Conservation (phyloP, 345 rosid species). For the Noccaea bulbosa region DNA sequence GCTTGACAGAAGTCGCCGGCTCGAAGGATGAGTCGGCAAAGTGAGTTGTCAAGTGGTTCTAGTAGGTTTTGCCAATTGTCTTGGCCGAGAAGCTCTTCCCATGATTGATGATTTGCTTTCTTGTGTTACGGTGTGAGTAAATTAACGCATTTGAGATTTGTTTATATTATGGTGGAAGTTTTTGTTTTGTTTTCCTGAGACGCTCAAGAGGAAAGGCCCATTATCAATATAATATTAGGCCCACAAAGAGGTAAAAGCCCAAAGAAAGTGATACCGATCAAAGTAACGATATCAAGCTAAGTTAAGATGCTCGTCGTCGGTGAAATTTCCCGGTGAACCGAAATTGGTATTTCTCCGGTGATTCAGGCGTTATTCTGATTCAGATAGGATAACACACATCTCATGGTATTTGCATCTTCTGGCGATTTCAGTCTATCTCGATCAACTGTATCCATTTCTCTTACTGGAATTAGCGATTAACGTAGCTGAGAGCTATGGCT, state of each 20-base stretch:
- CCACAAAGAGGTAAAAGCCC: slow-evolving; percentile 23
- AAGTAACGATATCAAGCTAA: slow-evolving; percentile 11
- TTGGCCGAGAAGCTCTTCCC: slow-evolving; percentile 68
- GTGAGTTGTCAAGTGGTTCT: slow-evolving; percentile 67
- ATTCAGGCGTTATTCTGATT: not conserved
- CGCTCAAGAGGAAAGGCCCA: slow-evolving; percentile 7
- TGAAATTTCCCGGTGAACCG: slow-evolving; percentile 31
- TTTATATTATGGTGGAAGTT: slow-evolving; percentile 12
- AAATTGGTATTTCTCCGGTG: slow-evolving; percentile 13
- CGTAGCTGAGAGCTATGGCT: slow-evolving; percentile 54
- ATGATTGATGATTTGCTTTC: slow-evolving; percentile 35
- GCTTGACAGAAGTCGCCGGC: slow-evolving; percentile 89
- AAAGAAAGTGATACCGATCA: not conserved
- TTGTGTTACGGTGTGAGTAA: slow-evolving; percentile 2
- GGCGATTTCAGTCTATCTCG: not conserved
- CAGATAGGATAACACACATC: too few species aligned
- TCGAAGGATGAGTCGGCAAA: slow-evolving; percentile 73
- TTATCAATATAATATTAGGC: not conserved
- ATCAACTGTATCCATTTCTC: not conserved
- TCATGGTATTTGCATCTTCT: slow-evolving; percentile 6
- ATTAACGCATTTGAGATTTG: not conserved
- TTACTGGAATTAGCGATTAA: not conserved
- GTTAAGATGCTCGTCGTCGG: slow-evolving; percentile 32
- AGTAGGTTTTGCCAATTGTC: slow-evolving; percentile 69
- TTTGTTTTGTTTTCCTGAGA: too few species aligned